phyloP scores from a whole-genome alignment of 805 yeast genomes.

The Henningerozyma blattae region DNA sequence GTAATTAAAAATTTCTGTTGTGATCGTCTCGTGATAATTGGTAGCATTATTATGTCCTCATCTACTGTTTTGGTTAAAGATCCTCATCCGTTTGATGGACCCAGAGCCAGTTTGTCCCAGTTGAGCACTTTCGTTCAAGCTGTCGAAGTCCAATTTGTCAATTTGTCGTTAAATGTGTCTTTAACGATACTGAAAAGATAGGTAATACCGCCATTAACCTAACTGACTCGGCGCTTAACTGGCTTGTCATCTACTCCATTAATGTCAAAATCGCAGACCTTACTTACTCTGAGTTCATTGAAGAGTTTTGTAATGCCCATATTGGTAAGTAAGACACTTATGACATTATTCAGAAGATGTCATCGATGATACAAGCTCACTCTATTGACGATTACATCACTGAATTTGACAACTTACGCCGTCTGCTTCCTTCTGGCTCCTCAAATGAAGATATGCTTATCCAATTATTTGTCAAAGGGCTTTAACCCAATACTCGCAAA shows the following conservation, averaged over 20 bases:
- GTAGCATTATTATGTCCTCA: background rate
- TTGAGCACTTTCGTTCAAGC: background rate
- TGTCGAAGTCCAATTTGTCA: background rate
- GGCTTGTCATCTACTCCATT: background rate
- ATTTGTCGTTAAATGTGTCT: background rate
- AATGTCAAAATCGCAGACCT: background rate
- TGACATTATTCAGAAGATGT: background rate
- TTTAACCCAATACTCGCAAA: background rate
- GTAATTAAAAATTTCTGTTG: too few relatives aligned
- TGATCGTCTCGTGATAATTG: too few relatives aligned
- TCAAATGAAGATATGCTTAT: background rate
- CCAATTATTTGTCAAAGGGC: background rate
- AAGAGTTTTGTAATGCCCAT: background rate
- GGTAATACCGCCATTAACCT: background rate
- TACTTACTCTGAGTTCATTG: background rate
- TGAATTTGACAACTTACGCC: constrained; percentile 1
- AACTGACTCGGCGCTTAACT: background rate
- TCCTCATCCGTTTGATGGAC: background rate
- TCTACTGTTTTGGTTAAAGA: background rate
- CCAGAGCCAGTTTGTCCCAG: background rate
- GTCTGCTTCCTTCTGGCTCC: background rate
- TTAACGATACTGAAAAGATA: background rate
- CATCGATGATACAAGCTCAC: background rate
- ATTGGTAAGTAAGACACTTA: background rate
- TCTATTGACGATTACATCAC: background rate